These are phyloP conservation scores for Schwanniomyces pseudopolymorphus DNA, from an alignment of 805 yeast species.

Conservation along the genomic window DNA sequence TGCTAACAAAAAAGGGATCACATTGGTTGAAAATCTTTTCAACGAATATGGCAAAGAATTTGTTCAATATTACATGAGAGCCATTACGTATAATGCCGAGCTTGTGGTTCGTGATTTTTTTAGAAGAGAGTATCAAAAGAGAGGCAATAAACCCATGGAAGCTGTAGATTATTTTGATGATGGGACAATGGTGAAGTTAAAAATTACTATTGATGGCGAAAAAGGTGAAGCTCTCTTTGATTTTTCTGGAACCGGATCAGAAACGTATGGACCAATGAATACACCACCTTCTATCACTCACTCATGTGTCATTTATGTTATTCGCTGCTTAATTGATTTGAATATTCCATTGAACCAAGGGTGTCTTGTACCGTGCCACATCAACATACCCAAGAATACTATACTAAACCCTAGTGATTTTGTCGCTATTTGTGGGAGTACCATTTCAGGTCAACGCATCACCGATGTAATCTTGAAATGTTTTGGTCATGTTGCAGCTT, in stretches of 20 bases:
- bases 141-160: conserved; percentile 31
- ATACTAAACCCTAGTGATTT: no score
- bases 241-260: conserved; percentile 76
- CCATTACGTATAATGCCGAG: conserved; percentile 24
- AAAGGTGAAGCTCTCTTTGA: conserved; percentile 70
- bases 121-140: conserved; percentile 28
- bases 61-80: conserved; percentile 23
- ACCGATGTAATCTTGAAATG: conserved; percentile 88
- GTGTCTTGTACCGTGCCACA: conserved; percentile 81
- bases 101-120: conserved; percentile 21
- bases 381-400: no score
- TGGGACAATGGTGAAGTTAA: conserved; percentile 61
- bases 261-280: conserved; percentile 80
- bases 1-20: conserved; percentile 80
- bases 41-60: conserved; percentile 43
- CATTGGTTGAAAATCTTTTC: conserved; percentile 59
- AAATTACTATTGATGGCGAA: conserved; percentile 42
- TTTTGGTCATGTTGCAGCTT: conserved; percentile 86
- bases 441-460: conserved; percentile 87
- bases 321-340: conserved; percentile 76
- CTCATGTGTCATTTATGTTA: conserved; percentile 80
- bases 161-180: conserved; percentile 73
- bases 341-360: conserved; percentile 91
- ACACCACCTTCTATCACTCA: conserved; percentile 86
- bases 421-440: conserved; percentile 87